phyloP scores from a whole-genome alignment of 768 basidiomycete genomes.

The Terana coerulea region DNA sequence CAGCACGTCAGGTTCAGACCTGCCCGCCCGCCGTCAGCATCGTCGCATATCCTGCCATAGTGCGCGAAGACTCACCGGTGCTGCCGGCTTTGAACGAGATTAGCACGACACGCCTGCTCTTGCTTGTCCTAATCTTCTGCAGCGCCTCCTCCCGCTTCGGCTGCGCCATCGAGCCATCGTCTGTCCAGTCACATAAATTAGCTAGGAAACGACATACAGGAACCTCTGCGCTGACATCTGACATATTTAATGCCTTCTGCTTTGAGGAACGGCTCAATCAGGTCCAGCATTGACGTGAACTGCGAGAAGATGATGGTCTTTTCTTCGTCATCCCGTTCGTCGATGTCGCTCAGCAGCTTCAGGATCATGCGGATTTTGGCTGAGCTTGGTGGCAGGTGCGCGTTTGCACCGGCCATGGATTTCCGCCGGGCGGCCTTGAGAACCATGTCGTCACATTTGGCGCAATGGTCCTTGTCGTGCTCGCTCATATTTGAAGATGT shows the following conservation, averaged over 20 bases:
- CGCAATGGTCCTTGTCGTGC: constrained; percentile 34
- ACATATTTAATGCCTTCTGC: constrained; percentile 67
- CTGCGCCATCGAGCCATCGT: constrained; percentile 84
- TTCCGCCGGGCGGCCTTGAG: constrained; percentile 43
- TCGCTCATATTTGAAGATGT: constrained; percentile 24
- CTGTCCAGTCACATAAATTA: constrained; percentile 37
- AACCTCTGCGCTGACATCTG: constrained; percentile 63
- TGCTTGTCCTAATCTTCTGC: constrained; percentile 62
- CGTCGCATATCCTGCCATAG: neutral
- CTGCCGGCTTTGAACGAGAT: constrained; percentile 97
- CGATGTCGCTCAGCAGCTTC: constrained; percentile 63
- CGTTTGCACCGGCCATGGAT: constrained; percentile 21
- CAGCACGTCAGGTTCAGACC: constrained; percentile 91
- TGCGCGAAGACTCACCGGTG: constrained; percentile 51
- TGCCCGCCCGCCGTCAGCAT: constrained; percentile 21
- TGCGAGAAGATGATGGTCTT: constrained; percentile 98
- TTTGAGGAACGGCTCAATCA: constrained; percentile 82
- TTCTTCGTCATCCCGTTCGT: constrained; percentile 46
- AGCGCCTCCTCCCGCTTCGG: constrained; percentile 74
- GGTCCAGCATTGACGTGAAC: constrained; percentile 82
- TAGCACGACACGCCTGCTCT: constrained; percentile 67
- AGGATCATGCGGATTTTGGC: constrained; percentile 87
- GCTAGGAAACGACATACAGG: neutral
- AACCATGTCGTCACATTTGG: constrained; percentile 54
- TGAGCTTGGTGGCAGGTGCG: constrained; percentile 61